These are phyloP conservation scores for Candida pseudoviswanathii DNA, from an alignment of 1,139 yeast species.

Conservation along the genomic window DNA sequence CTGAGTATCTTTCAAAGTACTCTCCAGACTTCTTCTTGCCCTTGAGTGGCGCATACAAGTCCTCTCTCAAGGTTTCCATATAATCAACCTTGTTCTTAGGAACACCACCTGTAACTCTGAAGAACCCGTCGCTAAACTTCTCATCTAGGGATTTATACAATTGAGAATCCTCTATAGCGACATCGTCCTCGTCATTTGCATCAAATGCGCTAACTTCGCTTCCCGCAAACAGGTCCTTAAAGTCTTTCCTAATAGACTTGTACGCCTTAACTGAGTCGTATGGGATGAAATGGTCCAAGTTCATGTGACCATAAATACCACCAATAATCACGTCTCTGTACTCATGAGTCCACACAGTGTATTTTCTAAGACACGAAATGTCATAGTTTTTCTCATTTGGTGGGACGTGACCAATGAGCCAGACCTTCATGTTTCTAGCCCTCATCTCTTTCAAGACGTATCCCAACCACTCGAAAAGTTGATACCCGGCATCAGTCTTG, in stretches of 20 bases:
- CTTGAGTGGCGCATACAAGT: slow-evolving; percentile 50
- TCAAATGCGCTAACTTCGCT: slow-evolving; percentile 1
- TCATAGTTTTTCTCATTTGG: slow-evolving; percentile 80
- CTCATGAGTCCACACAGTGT: slow-evolving; percentile 76
- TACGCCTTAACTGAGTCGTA: slow-evolving; percentile 72
- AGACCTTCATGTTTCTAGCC: slow-evolving; percentile 75
- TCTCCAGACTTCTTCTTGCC: slow-evolving; percentile 47
- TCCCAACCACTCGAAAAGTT: slow-evolving; percentile 77
- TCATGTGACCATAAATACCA: slow-evolving; percentile 87
- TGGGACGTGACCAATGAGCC: slow-evolving; percentile 89
- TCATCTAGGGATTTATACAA: slow-evolving; percentile 17
- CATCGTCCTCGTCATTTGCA: slow-evolving; percentile 17
- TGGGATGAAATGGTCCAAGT: slow-evolving; percentile 81
- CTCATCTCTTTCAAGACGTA: slow-evolving; percentile 72
- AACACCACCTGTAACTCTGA: slow-evolving; percentile 54
- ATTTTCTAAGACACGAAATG: slow-evolving; percentile 68
- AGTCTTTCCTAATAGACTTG: slow-evolving; percentile 40
- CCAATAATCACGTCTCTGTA: slow-evolving; percentile 83
- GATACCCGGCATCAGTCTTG: slow-evolving; percentile 76
- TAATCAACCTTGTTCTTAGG: slow-evolving; percentile 66
- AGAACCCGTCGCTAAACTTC: slow-evolving; percentile 20
- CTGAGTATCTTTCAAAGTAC: slow-evolving; percentile 59
- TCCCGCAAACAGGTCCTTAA: slow-evolving; percentile 12
- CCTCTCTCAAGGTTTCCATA: slow-evolving; percentile 56
- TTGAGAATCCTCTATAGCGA: slow-evolving; percentile 21